Percentiles rank a stretch among this genome's conserved stretches.
phyloP scores from a whole-genome alignment of 176 grass and related monocot genomes.

The Triticum urartu region DNA sequence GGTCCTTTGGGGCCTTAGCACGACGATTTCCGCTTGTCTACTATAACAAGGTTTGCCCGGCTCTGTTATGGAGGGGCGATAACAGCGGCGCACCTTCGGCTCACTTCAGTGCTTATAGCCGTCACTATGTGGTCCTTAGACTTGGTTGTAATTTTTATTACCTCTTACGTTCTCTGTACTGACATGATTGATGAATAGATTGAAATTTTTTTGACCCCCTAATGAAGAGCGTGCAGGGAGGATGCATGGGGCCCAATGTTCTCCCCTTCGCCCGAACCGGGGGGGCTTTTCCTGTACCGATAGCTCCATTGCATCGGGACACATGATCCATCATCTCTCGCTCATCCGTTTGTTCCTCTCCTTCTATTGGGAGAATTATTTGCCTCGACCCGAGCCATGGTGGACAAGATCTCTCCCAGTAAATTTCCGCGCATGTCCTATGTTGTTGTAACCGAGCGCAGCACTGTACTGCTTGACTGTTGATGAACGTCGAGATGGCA shows the following conservation, averaged over 20 bases:
- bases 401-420: background rate
- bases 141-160: too few species aligned
- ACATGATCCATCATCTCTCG: background rate
- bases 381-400: background rate
- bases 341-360: slow-evolving; percentile 19
- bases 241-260: background rate
- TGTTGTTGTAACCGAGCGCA: background rate
- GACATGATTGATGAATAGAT: too few species aligned
- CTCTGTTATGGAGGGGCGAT: too few species aligned
- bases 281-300: too few species aligned
- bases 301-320: background rate
- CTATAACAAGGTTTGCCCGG: too few species aligned
- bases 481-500: background rate
- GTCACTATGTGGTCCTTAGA: too few species aligned
- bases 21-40: too few species aligned
- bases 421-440: background rate
- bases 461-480: background rate
- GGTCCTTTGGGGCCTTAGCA: too few species aligned
- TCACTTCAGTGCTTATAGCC: too few species aligned
- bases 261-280: background rate
- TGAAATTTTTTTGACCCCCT: background rate
- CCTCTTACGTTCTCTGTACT: too few species aligned
- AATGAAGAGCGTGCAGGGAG: background rate
- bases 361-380: slow-evolving; percentile 12
- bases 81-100: too few species aligned